Conservation (phyloP, 192 early-diverging fungal genomes). For the Cladochytrium replicatum region DNA sequence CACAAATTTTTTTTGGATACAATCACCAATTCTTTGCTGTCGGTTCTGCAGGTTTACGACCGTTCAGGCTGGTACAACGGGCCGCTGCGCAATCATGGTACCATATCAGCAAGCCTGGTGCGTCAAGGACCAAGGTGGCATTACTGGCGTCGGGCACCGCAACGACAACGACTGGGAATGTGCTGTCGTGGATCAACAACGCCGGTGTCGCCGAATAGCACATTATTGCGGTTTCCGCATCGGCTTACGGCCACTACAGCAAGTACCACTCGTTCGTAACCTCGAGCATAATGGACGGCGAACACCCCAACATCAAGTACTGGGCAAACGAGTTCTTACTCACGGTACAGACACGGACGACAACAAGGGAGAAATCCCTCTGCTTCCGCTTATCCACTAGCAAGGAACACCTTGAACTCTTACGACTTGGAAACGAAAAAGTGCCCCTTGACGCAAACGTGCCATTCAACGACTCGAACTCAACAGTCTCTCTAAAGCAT, state of each 20-base stretch:
- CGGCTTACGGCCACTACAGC: constrained; percentile 3
- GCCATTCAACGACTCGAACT: constrained; percentile 5
- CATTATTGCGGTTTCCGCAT: constrained; percentile 4
- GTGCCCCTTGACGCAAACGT: constrained; percentile 7
- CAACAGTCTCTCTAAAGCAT: neutral
- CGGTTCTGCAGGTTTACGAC: no score
- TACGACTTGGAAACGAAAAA: constrained; percentile 7
- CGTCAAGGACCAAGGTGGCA: constrained; percentile 3
- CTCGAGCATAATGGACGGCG: constrained; percentile 1
- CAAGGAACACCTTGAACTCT: neutral
- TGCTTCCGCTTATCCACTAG: constrained; percentile 6
- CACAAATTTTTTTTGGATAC: no score
- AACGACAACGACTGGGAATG: constrained; percentile 7
- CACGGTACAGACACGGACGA: constrained; percentile 7
- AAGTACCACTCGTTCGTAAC: neutral
- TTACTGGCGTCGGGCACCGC: constrained; percentile 4
- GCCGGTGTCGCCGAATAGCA: neutral
- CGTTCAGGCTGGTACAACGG: no score
- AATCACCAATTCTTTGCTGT: no score
- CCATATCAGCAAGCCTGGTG: constrained; percentile 7
- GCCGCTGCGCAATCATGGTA: no score
- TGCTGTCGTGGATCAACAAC: constrained; percentile 10
- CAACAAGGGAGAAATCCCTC: constrained; percentile 2
- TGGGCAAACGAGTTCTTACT: neutral
- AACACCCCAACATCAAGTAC: constrained; percentile 6